These are phyloP conservation scores for Musa beccarii DNA, from an alignment of 176 grass and related monocot genomes.

Conservation along the genomic window DNA sequence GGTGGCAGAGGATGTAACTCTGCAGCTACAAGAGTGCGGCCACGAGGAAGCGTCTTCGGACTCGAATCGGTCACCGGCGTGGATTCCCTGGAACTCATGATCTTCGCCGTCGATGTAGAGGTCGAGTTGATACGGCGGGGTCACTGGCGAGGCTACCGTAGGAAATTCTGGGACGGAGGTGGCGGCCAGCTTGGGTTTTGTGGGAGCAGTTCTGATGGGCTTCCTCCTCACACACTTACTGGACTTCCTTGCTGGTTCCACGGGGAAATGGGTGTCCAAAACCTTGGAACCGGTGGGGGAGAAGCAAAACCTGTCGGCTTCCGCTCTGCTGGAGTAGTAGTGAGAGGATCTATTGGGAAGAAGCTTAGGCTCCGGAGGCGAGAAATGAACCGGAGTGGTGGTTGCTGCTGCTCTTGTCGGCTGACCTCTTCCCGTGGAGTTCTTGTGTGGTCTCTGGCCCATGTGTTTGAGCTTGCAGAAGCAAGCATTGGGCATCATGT, in stretches of 20 bases:
- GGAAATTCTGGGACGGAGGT: conserved; percentile 3
- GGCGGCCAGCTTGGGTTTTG: background rate
- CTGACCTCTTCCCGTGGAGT: background rate
- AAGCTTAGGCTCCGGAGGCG: conserved; percentile 2
- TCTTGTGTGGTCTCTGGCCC: conserved; percentile 13
- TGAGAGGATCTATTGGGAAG: background rate
- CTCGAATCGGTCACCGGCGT: background rate
- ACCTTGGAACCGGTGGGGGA: background rate
- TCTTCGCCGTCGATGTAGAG: conserved; percentile 1
- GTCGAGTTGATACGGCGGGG: background rate
- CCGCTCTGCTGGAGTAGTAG: conserved; percentile 1
- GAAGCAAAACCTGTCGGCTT: background rate
- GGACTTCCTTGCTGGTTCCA: background rate
- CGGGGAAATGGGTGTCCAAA: background rate
- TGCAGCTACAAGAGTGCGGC: conserved; percentile 22
- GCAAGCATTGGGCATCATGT: conserved; percentile 44
- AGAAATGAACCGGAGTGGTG: conserved; percentile 3
- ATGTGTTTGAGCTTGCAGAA: conserved; percentile 39
- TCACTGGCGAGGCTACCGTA: background rate
- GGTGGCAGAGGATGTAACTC: conserved; percentile 19
- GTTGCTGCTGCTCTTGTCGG: background rate
- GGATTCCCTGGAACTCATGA: no score
- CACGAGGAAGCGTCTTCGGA: background rate
- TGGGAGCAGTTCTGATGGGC: background rate
- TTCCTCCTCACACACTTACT: background rate